Base-by-base conservation (phyloP, 192 early-diverging fungal genomes). In the Anaeromyces robustus region DNA sequence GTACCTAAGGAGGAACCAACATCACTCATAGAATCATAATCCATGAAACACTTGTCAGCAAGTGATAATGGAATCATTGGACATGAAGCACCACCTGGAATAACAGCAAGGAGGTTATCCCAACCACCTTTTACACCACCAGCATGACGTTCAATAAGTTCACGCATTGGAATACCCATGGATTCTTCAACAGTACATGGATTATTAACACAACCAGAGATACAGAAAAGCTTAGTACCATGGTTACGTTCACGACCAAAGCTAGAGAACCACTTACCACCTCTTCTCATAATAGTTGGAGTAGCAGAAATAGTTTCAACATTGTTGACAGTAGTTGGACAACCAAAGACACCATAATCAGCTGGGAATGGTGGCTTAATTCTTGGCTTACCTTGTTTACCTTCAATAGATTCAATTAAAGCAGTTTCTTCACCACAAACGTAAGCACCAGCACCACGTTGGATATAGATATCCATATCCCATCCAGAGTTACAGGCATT, bases 301-400 rank as follows among this genome's bases (percentile, higher is more conserved):
- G 97, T 96, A 16, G 96, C 97, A 29, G 97, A 95, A n/a, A 99
- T 94, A 78, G 97, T 99, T 86, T 99, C 97, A 34, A 99, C 97
- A 83, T 99, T 99, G 34, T 96, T 93, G n/a, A 99, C 97, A n/a
- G 97, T 99, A 22, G 97, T 97, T 29, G 97, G 97, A 88, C 97
- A 99, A 31, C 97, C 97, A 82, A 99, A 99, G 59, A 99, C 89
- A 81, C 97, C 97, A 17, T 96, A 94, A 84, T 99, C 96, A 82
- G 97, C 97, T 32, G 97, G 97, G 92, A 99, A 99, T 79, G 97
- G 97, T 59, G 97, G 97, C 94, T 99, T 99, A 83, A 99, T 84
- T 81, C 97, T 91, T 26, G 97, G 97, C 90, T 99, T 99, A n/a
- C 97, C 97, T 82, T 95, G 94, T 89, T 97, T 97, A 79, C 97